Evolutionary conservation across 805 yeast species (phyloP).

Genomic region (Ogataea kodamae): DNA sequence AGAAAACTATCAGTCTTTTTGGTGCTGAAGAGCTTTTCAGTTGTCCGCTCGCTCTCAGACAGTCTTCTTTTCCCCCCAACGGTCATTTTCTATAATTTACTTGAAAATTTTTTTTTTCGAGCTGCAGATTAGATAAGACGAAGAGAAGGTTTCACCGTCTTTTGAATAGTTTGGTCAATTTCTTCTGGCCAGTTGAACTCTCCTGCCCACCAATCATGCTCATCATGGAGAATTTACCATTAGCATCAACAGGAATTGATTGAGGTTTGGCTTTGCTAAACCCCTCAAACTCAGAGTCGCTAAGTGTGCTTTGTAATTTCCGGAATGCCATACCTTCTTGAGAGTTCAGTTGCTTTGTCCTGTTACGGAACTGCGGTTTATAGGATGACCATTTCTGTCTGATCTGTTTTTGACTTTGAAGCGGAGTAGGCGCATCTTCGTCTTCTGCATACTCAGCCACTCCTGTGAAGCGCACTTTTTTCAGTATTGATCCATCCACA

Average conservation of each 20-base stretch:
- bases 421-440: conserved; percentile 53
- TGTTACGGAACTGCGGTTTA: conserved; percentile 30
- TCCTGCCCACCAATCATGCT: conserved; percentile 21
- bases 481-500: conserved; percentile 26
- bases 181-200: conserved; percentile 13
- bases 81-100: conserved; percentile 4
- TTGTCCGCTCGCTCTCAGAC: conserved; percentile 9
- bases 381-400: conserved; percentile 34
- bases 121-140: conserved; percentile 12
- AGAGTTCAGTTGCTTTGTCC: conserved; percentile 30
- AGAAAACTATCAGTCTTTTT: conserved; percentile 19
- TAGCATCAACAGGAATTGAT: conserved; percentile 22
- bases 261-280: conserved; percentile 17
- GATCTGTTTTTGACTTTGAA: conserved; percentile 33
- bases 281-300: conserved; percentile 23
- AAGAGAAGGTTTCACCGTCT: conserved; percentile 19
- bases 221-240: conserved; percentile 33
- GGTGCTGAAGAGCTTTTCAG: conserved; percentile 9
- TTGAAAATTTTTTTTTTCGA: conserved; percentile 9
- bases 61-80: conserved; percentile 11
- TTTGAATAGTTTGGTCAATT: conserved; percentile 29
- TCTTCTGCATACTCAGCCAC: conserved; percentile 49
- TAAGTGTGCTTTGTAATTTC: conserved; percentile 20
- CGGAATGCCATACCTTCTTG: conserved; percentile 38
- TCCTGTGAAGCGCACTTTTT: conserved; percentile 50